Evolutionary conservation across 345 rosid species (phyloP).

Genomic region (Pugionium cornutum): DNA sequence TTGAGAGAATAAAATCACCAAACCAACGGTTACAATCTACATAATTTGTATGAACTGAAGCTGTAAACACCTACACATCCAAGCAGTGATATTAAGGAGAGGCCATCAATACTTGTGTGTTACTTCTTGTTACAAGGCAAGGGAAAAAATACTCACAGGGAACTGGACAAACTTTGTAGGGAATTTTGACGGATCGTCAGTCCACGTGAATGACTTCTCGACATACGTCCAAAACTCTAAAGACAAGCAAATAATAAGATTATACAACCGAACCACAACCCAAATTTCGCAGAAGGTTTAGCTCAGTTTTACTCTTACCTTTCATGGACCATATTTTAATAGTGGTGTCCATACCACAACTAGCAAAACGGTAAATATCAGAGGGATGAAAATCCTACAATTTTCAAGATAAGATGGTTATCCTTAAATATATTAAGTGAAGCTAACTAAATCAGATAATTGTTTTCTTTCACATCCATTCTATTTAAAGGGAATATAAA

Average conservation of each 20-base stretch:
- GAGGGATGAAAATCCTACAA: slow-evolving; percentile 92
- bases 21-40: slow-evolving; percentile 97
- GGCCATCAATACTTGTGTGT: background rate
- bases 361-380: slow-evolving; percentile 78
- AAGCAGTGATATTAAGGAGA: slow-evolving; percentile 11
- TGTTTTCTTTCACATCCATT: slow-evolving; percentile 4
- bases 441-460: background rate
- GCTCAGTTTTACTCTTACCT: slow-evolving; percentile 50
- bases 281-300: background rate
- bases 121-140: slow-evolving; percentile 13
- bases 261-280: slow-evolving; percentile 4
- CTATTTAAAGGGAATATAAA: background rate
- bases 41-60: slow-evolving; percentile 90
- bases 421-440: background rate
- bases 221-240: slow-evolving; percentile 93
- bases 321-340: slow-evolving; percentile 97
- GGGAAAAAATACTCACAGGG: slow-evolving; percentile 60
- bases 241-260: slow-evolving; percentile 25
- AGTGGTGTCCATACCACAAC: slow-evolving; percentile 97
- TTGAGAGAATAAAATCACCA: slow-evolving; percentile 88
- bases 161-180: slow-evolving; percentile 94
- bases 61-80: slow-evolving; percentile 73
- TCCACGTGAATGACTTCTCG: slow-evolving; percentile 96
- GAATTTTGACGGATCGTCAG: slow-evolving; percentile 84
- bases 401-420: slow-evolving; percentile 27